A percentile compares a stretch with the other conserved stretches of the same genome.
These are phyloP conservation scores for Mycosarcoma maydis DNA, from an alignment of 1,284 basidiomycete species.

Conservation along the genomic window DNA sequence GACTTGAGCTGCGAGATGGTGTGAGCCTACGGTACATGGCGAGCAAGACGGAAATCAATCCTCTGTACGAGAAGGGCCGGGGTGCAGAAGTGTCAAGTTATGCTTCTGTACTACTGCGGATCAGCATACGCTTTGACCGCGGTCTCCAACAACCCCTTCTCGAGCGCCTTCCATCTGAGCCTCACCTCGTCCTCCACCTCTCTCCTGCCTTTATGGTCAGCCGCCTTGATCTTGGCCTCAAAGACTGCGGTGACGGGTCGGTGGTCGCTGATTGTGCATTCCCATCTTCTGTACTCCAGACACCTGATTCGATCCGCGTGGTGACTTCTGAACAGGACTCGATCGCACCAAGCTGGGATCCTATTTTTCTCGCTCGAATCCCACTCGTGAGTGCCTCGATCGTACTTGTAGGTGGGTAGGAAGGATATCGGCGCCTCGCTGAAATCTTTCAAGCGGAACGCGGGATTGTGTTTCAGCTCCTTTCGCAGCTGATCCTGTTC, in stretches of 20 bases:
- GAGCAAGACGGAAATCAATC: too few species aligned
- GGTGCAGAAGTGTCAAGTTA: too few species aligned
- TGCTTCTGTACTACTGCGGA: slow-evolving; percentile 15
- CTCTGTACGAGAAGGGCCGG: too few species aligned
- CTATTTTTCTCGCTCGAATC: slow-evolving; percentile 89
- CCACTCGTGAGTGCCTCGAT: slow-evolving; percentile 77
- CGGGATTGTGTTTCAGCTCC: slow-evolving; percentile 84
- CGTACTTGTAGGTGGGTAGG: slow-evolving; percentile 92
- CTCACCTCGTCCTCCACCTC: slow-evolving; percentile 24
- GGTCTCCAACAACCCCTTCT: slow-evolving; percentile 13
- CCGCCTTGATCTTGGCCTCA: slow-evolving; percentile 35
- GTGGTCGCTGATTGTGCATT: slow-evolving; percentile 66
- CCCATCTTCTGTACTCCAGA: slow-evolving; percentile 62
- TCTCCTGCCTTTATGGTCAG: slow-evolving; percentile 17
- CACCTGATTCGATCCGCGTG: slow-evolving; percentile 71
- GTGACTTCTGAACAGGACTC: slow-evolving; percentile 80
- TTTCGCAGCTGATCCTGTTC: slow-evolving; percentile 87
- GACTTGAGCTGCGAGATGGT: too few species aligned
- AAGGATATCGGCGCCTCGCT: slow-evolving; percentile 73
- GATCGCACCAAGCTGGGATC: slow-evolving; percentile 94
- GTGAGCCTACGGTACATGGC: too few species aligned
- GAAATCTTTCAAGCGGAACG: slow-evolving; percentile 85
- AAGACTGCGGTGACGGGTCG: slow-evolving; percentile 62
- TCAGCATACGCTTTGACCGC: slow-evolving; percentile 16
- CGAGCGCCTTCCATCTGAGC: slow-evolving; percentile 12